Percentiles rank a stretch among this genome's conserved stretches.
phyloP scores from a whole-genome alignment of 2,329 filamentous ascomycete species.

The Hypoxylon sp. region DNA sequence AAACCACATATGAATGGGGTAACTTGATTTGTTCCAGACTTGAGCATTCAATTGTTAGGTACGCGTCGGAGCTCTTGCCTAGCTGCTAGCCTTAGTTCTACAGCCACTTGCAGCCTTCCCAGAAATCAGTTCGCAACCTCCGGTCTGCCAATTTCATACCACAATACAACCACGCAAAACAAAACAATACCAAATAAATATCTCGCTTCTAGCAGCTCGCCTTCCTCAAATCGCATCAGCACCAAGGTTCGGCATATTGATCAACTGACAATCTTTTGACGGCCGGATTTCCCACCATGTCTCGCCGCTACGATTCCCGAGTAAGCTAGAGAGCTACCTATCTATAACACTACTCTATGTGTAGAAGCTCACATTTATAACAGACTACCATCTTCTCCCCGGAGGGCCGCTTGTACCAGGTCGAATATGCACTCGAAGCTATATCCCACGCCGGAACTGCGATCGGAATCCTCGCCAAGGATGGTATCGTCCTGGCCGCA shows the following conservation, averaged over 20 bases:
- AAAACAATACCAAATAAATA: slow-evolving; percentile 18
- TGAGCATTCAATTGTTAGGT: slow-evolving; percentile 30
- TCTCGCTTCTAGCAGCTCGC: slow-evolving; percentile 9
- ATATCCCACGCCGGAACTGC: slow-evolving; percentile 99
- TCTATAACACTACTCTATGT: slow-evolving; percentile 42
- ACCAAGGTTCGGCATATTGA: slow-evolving; percentile 12
- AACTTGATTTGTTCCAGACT: slow-evolving; percentile 1
- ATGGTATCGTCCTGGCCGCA: slow-evolving; percentile 97
- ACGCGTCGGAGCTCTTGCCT: slow-evolving; percentile 57
- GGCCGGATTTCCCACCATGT: slow-evolving; percentile 73
- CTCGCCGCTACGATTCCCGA: slow-evolving; percentile 96
- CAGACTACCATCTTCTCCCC: slow-evolving; percentile 99
- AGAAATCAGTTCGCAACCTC: slow-evolving; percentile 38
- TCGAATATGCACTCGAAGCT: slow-evolving; percentile 98
- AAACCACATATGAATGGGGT: neutral
- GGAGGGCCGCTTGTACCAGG: slow-evolving; percentile 97
- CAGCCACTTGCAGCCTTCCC: slow-evolving; percentile 45
- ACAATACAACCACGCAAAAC: slow-evolving; percentile 2
- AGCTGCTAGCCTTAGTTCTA: slow-evolving; percentile 45
- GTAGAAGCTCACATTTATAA: slow-evolving; percentile 44
- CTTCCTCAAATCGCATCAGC: slow-evolving; percentile 2
- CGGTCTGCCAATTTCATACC: slow-evolving; percentile 17
- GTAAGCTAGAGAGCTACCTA: slow-evolving; percentile 68
- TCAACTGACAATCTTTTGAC: slow-evolving; percentile 24
- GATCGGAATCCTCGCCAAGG: slow-evolving; percentile 95